Base-by-base conservation (phyloP, 306 rosid species). In the Castanea mollissima region DNA sequence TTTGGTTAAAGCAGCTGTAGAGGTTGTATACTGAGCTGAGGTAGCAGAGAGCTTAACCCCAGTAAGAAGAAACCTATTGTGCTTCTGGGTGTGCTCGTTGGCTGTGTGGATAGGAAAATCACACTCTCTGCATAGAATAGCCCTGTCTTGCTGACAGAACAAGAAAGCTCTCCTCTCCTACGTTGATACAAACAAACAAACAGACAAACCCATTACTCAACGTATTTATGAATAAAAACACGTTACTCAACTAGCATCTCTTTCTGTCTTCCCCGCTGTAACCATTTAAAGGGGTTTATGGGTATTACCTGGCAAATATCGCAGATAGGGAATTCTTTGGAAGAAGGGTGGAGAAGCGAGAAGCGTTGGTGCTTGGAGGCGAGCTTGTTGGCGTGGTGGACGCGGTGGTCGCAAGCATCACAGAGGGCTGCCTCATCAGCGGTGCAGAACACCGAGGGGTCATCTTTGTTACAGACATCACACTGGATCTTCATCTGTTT, bases 371-470 rank as follows among this genome's bases (percentile, higher is more conserved):
- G 98, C 75, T 93, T 96, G 80, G 97, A 93, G 60, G 97, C 99
- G 41, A 91, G 96, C 82, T 93, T 93, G 82, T 96, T 96, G 81
- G 97, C 99, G 27, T 90, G 93, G 89, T 96, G 99, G 90, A 96
- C 94, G 4, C 93, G 93, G 83, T 88, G 96, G 83, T 96, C 99
- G 74, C 98, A 93, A 75, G 78, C 75, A 75, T 74, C 80, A 27
- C 99, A 96, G 6, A 96, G 93, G 34, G 90, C 97, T 14, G 99
- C 99, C 83, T 96, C 99, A 68, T 96, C 98, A 80, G 98, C 96
- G 79, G 96, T 93, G 89, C 98, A 96, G 87, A 84, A 96, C 6
- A 93, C 87, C 0, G 92, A 86, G 23, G 97, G 98, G 1, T 93
- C 91, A 52, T 76, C 70, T 58, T 86, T 89, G 82, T 72, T 81